These are phyloP conservation scores for Anaeramoeba ignava DNA, from an alignment of 78 protist genomes.

Conservation along the genomic window DNA sequence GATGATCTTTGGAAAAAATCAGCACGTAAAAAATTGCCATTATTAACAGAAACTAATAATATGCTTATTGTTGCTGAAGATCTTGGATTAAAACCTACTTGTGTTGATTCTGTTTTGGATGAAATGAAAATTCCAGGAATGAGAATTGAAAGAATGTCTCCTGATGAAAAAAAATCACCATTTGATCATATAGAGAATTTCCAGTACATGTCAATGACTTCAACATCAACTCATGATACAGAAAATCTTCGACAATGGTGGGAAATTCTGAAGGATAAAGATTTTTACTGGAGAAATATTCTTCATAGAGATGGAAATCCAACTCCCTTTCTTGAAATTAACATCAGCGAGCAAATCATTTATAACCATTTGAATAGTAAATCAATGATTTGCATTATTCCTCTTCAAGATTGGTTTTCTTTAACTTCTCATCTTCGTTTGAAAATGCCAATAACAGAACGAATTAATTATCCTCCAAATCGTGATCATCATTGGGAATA, in stretches of 20 bases:
- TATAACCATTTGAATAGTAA: not conserved
- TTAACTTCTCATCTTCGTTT: not conserved
- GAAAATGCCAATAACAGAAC: not conserved
- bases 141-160: not conserved
- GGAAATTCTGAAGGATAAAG: not conserved
- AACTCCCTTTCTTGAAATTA: too few relatives aligned
- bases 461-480: not conserved
- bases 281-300: not conserved
- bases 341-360: not conserved
- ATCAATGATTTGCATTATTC: not conserved
- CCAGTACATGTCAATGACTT: not conserved
- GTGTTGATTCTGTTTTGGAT: not conserved
- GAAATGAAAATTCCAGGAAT: not conserved
- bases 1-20: not conserved
- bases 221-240: not conserved
- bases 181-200: not conserved
- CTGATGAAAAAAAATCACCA: not conserved
- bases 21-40: slow-evolving; percentile 12
- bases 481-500: not conserved
- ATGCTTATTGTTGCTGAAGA: not conserved
- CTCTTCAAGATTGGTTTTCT: not conserved
- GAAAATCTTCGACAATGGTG: not conserved
- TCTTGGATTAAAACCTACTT: not conserved
- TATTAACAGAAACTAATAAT: not conserved
- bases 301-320: not conserved